Evolutionary conservation across 176 grass and related monocot genomes (phyloP).

Genomic region (Lolium perenne): DNA sequence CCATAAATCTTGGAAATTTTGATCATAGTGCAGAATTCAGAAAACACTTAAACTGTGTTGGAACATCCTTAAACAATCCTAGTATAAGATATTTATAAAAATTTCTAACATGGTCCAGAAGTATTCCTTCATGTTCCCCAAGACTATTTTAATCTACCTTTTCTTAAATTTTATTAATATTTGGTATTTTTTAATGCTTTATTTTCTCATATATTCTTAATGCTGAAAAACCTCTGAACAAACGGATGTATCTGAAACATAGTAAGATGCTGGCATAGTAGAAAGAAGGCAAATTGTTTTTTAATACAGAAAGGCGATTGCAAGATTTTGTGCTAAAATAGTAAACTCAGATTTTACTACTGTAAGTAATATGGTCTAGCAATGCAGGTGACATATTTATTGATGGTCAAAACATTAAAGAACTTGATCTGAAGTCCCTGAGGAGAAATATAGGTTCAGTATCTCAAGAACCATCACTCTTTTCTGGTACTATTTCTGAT

Average conservation of each 20-base stretch:
- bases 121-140: not conserved
- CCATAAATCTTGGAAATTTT: not conserved
- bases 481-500: slow-evolving; percentile 58
- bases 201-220: not conserved
- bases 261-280: not conserved
- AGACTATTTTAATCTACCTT: not conserved
- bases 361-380: slow-evolving; percentile 24
- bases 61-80: not conserved
- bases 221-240: not conserved
- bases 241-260: not conserved
- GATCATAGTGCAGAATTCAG: not conserved
- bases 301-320: not conserved
- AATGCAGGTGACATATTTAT: slow-evolving; percentile 49
- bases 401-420: slow-evolving; percentile 56
- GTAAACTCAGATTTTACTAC: not conserved
- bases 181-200: not conserved
- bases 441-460: slow-evolving; percentile 59
- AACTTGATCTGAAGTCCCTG: slow-evolving; percentile 50
- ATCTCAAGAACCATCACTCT: slow-evolving; percentile 58
- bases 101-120: not conserved
- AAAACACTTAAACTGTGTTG: not conserved
- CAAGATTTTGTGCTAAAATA: not conserved
- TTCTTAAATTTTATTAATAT: not conserved
- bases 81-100: not conserved
- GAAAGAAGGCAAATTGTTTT: not conserved